A percentile compares a stretch with the other conserved stretches of the same genome.
These are phyloP conservation scores for Pythium phragmiticola DNA, from an alignment of 352 stramenopile species.

Conservation along the genomic window DNA sequence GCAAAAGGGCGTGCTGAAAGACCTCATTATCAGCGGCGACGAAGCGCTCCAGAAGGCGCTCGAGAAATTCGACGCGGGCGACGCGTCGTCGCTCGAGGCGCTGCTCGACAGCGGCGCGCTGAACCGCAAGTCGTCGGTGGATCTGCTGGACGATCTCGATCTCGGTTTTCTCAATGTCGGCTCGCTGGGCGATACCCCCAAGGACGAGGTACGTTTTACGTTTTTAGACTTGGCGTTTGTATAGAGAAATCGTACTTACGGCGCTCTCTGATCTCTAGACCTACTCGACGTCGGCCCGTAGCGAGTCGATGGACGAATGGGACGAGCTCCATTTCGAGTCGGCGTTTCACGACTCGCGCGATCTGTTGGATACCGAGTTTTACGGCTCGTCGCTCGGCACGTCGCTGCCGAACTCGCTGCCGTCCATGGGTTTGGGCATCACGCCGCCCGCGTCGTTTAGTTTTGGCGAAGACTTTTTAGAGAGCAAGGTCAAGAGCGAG, in stretches of 20 bases:
- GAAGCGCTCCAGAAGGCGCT: conserved; percentile 86
- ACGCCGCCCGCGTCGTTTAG: conserved; percentile 80
- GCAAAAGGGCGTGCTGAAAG: conserved; percentile 91
- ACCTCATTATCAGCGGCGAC: conserved; percentile 91
- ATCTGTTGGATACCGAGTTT: conserved; percentile 82
- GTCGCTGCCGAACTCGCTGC: conserved; percentile 83
- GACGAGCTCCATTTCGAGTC: conserved; percentile 86
- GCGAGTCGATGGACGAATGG: conserved; percentile 84
- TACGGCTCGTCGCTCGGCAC: conserved; percentile 81
- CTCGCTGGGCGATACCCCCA: conserved; percentile 78
- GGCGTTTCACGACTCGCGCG: conserved; percentile 70
- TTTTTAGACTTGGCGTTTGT: too few species aligned
- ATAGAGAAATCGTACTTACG: too few species aligned
- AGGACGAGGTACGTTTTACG: conserved; percentile 54
- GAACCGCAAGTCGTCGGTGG: conserved; percentile 83
- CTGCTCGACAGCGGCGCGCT: conserved; percentile 81
- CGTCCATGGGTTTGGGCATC: conserved; percentile 85
- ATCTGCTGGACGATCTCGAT: conserved; percentile 84
- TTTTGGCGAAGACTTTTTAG: conserved; percentile 84
- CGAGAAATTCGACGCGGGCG: conserved; percentile 87
- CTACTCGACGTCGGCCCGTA: conserved; percentile 58
- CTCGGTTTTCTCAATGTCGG: conserved; percentile 87
- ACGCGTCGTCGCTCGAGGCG: conserved; percentile 81
- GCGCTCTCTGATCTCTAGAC: conserved; percentile 18
- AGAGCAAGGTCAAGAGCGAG: conserved; percentile 70